Percentiles rank a stretch among this genome's conserved stretches.
Evolutionary conservation across 1,139 yeast species (phyloP).

Genomic region (Taphrina pruni): DNA sequence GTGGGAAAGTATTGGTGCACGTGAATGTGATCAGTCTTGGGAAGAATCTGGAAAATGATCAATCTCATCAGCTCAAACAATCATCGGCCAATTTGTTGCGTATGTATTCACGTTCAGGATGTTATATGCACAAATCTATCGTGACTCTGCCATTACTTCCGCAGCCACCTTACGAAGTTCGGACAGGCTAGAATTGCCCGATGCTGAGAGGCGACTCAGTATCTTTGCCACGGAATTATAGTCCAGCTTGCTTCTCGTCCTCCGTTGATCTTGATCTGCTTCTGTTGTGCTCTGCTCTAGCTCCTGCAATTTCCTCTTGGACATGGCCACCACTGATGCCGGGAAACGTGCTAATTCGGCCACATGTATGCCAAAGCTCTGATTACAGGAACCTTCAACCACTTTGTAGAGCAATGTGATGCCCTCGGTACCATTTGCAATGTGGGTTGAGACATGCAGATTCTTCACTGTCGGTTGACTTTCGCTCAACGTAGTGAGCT

Average conservation of each 20-base stretch:
- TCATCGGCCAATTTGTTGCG: too few relatives aligned
- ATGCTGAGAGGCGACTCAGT: constrained; percentile 1
- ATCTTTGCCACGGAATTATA: constrained; percentile 9
- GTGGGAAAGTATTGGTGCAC: constrained; percentile 11
- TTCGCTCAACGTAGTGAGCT: constrained; percentile 77
- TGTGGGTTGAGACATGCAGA: constrained; percentile 92
- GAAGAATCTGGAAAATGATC: not conserved
- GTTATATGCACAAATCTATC: not conserved
- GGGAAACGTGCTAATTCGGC: constrained; percentile 96
- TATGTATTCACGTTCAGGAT: too few relatives aligned
- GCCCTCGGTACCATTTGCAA: constrained; percentile 52
- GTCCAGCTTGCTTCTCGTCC: constrained; percentile 16
- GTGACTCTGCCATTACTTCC: constrained; percentile 8
- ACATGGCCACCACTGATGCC: constrained; percentile 84
- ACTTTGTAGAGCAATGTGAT: constrained; percentile 88
- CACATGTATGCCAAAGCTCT: constrained; percentile 95
- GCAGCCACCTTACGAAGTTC: constrained; percentile 13
- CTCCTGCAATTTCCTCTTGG: constrained; percentile 89
- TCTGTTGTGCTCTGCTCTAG: constrained; percentile 57
- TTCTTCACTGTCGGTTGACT: constrained; percentile 69
- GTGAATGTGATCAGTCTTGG: constrained; percentile 10
- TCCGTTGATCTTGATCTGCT: not conserved
- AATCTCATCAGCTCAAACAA: not conserved
- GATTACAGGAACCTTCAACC: constrained; percentile 89
- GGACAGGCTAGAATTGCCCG: not conserved